phyloP scores from a whole-genome alignment of 1,284 basidiomycete genomes.

The Xerocomus amazonicus region DNA sequence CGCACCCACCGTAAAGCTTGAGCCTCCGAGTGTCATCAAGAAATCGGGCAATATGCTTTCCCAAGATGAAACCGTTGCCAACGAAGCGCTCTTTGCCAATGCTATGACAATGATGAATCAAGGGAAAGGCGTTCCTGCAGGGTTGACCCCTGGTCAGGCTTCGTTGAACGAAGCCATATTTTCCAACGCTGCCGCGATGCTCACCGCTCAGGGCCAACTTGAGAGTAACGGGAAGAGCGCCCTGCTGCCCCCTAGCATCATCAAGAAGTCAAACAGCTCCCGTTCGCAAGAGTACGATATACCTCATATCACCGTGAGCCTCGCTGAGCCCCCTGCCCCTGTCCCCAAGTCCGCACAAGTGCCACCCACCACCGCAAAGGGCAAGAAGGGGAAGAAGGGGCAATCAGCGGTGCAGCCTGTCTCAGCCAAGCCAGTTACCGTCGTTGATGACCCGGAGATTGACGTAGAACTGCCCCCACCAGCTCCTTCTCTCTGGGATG shows the following conservation, averaged over 20 bases:
- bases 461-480: constrained; percentile 24
- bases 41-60: constrained; percentile 28
- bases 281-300: constrained; percentile 27
- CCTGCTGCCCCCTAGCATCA: constrained; percentile 17
- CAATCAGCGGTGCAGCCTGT: constrained; percentile 11
- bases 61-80: constrained; percentile 25
- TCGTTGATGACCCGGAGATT: constrained; percentile 17
- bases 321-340: constrained; percentile 9
- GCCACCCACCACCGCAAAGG: constrained; percentile 10
- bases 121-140: constrained; percentile 6
- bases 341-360: constrained; percentile 9
- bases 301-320: constrained; percentile 27
- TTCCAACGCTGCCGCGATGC: constrained; percentile 20
- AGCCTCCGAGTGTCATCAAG: constrained; percentile 21
- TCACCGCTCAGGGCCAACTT: constrained; percentile 13
- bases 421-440: constrained; percentile 13
- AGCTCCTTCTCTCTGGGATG: constrained; percentile 17
- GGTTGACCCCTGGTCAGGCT: constrained; percentile 18
- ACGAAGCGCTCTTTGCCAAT: constrained; percentile 26
- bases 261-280: constrained; percentile 29
- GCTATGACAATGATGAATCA: constrained; percentile 25
- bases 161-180: constrained; percentile 27
- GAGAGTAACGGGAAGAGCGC: constrained; percentile 6
- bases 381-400: constrained; percentile 28
- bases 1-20: constrained; percentile 14